A percentile compares a stretch with the other conserved stretches of the same genome.
Conservation (phyloP, 495 filamentous ascomycete species). For the Hypoxylon trugodes region DNA sequence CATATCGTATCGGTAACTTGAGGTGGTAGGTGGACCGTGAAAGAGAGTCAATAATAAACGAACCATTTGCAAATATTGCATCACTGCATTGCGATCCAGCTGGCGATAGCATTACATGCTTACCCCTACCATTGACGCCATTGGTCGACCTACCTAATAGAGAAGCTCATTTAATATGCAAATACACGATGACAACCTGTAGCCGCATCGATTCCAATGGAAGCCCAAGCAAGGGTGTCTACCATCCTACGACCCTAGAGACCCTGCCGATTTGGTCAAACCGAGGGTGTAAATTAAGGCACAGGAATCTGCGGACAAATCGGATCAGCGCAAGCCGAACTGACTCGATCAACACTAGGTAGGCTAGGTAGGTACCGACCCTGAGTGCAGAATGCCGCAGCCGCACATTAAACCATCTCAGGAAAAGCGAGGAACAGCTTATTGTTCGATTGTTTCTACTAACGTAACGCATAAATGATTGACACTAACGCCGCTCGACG, state of each 20-base stretch:
- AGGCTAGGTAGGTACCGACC: no score
- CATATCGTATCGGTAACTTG: slow-evolving; percentile 25
- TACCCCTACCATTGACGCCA: slow-evolving; percentile 7
- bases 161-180: slow-evolving; percentile 3
- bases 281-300: slow-evolving; percentile 5
- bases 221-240: not conserved
- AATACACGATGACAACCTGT: not conserved
- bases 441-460: slow-evolving; percentile 6
- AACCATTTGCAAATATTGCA: slow-evolving; percentile 3
- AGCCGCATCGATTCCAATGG: slow-evolving; percentile 10
- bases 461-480: slow-evolving; percentile 18
- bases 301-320: slow-evolving; percentile 1
- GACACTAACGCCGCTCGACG: slow-evolving; percentile 1
- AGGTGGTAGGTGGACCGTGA: slow-evolving; percentile 13
- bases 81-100: slow-evolving; percentile 7
- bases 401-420: slow-evolving; percentile 2
- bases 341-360: not conserved
- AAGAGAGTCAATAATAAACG: slow-evolving; percentile 1
- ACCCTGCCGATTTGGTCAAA: slow-evolving; percentile 1
- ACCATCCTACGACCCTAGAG: not conserved
- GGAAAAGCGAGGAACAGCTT: no score
- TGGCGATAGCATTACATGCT: slow-evolving; percentile 4
- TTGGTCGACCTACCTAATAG: slow-evolving; percentile 19
- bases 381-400: not conserved
- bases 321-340: not conserved